Evolutionary conservation across 495 filamentous ascomycete species (phyloP).

Genomic region (Delitschia confertaspora): DNA sequence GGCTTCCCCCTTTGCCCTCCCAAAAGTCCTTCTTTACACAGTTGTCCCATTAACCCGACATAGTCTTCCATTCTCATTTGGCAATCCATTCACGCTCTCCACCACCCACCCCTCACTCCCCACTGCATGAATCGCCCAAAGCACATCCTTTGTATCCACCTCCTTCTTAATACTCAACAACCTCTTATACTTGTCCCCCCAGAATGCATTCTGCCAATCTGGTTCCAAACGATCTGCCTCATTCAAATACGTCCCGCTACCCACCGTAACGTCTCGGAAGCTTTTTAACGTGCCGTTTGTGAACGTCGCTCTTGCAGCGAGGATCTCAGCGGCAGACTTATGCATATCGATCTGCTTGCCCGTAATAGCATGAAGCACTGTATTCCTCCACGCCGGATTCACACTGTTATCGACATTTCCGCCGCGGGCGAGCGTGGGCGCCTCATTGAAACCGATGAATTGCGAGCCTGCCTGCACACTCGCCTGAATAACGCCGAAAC

Average conservation of each 20-base stretch:
- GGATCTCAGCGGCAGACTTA: constrained; percentile 2
- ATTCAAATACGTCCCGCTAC: constrained; percentile 20
- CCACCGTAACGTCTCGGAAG: constrained; percentile 17
- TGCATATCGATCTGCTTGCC: constrained; percentile 1
- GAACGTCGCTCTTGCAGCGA: constrained; percentile 4
- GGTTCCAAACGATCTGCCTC: constrained; percentile 24
- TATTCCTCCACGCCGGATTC: constrained; percentile 25
- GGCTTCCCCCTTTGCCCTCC: too few species aligned
- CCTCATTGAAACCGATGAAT: constrained; percentile 16
- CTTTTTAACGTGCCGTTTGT: constrained; percentile 17
- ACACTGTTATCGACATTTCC: constrained; percentile 22
- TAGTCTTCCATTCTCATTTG: constrained; percentile 22
- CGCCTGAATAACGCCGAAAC: constrained; percentile 8
- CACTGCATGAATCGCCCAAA: constrained; percentile 19
- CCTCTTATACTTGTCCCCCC: constrained; percentile 16
- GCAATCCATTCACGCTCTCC: constrained; percentile 17
- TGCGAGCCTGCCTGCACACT: constrained; percentile 13
- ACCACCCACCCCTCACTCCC: constrained; percentile 21
- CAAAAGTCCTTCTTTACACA: too few species aligned
- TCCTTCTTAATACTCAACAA: constrained; percentile 18
- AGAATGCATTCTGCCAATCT: constrained; percentile 23
- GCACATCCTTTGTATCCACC: constrained; percentile 8
- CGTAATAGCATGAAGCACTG: constrained; percentile 18
- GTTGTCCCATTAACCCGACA: constrained; percentile 12
- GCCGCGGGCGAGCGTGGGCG: constrained; percentile 18